Conservation (phyloP, 495 filamentous ascomycete species). For the Penicillium argentinense region DNA sequence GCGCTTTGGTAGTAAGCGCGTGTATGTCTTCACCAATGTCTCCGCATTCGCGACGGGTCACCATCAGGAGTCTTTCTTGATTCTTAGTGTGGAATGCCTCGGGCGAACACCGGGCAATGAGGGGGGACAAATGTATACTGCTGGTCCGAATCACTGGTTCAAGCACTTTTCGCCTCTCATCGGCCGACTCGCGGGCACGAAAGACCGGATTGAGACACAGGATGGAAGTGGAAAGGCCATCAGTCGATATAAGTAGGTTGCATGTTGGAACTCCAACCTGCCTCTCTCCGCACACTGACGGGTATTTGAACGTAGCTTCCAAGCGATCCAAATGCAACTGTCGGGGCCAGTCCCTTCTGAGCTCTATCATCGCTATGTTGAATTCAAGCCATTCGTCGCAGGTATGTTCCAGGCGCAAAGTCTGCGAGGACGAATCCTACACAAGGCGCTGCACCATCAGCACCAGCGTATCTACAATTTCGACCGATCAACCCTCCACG, state of each 20-base stretch:
- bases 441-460: slow-evolving; percentile 85
- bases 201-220: slow-evolving; percentile 54
- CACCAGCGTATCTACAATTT: slow-evolving; percentile 88
- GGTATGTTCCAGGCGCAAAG: slow-evolving; percentile 81
- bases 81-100: slow-evolving; percentile 69
- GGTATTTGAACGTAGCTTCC: no score
- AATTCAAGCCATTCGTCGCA: slow-evolving; percentile 87
- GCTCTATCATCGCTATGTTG: slow-evolving; percentile 88
- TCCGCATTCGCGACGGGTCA: slow-evolving; percentile 55
- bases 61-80: slow-evolving; percentile 58
- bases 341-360: slow-evolving; percentile 73
- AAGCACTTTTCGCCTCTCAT: slow-evolving; percentile 89
- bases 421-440: slow-evolving; percentile 72
- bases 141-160: slow-evolving; percentile 73
- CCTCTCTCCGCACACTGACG: background rate
- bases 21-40: slow-evolving; percentile 69
- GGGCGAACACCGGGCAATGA: slow-evolving; percentile 69
- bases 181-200: slow-evolving; percentile 75
- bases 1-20: slow-evolving; percentile 79
- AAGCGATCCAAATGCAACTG: slow-evolving; percentile 90
- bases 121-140: slow-evolving; percentile 76
- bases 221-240: slow-evolving; percentile 51
- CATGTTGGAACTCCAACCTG: background rate
- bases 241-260: slow-evolving; percentile 67
- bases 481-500: slow-evolving; percentile 68